Evolutionary conservation across 441 rosid species (phyloP).

Genomic region (Jatropha multifida): DNA sequence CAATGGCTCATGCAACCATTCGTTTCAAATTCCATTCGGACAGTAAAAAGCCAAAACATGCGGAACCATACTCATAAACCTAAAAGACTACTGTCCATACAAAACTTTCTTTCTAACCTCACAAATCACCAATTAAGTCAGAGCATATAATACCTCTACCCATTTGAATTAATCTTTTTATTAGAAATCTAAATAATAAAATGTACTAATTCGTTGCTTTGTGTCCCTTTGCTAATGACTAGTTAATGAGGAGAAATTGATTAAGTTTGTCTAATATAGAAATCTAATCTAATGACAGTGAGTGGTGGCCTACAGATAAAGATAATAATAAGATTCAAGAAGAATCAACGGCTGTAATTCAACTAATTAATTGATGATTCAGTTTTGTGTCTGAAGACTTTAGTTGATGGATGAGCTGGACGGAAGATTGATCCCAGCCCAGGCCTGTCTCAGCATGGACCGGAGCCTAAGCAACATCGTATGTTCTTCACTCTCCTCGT

Average conservation of each 20-base stretch:
- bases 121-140: too few species aligned
- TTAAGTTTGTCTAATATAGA: slow-evolving; percentile 18
- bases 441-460: neutral
- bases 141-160: too few species aligned
- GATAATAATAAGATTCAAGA: neutral
- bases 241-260: slow-evolving; percentile 5
- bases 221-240: too few species aligned
- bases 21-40: neutral
- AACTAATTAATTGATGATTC: neutral
- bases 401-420: neutral
- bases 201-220: neutral
- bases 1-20: neutral
- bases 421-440: neutral
- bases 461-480: neutral
- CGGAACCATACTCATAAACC: neutral
- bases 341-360: neutral
- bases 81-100: too few species aligned
- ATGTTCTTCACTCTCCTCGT: too few species aligned
- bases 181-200: too few species aligned
- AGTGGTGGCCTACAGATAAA: neutral
- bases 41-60: neutral
- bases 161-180: too few species aligned
- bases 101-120: too few species aligned
- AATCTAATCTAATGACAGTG: slow-evolving; percentile 2
- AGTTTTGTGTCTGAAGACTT: neutral